Evolutionary conservation across 2,329 filamentous ascomycete species (phyloP), one percentile per base, ranked within the genome.

Genomic region (Tolypocladium amazonense): DNA sequence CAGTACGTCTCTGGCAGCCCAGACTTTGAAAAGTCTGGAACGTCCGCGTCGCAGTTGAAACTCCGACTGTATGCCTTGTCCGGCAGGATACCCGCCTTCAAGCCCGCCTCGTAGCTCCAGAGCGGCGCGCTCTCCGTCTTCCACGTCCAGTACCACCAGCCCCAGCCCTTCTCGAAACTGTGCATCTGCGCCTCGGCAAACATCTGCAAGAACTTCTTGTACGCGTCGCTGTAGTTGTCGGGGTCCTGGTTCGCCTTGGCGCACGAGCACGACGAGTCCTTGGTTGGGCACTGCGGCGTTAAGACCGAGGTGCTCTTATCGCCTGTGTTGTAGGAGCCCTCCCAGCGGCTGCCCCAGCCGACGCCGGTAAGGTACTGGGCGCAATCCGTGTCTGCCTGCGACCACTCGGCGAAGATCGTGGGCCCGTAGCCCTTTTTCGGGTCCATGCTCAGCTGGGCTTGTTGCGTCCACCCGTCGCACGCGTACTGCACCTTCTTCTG

Each of bases 61-160:
- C 79, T 77, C 39, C 86, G 81, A 27, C 84, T 76, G 70, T 88
- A 91, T 0, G 89, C 88, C 76, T 89, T 88, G 45, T 77, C 72
- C 2, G 94, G 94, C 75, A 99, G 73, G 56, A 93, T 90, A 0
- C 90, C 90, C 1, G 88, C 88, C 58, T 81, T 81, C 63, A 92
- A 77, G 0, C 91, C 92, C 64, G 86, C 80, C 74, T 92, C 86
- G 77, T 94, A 96, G 72, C 92, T 96, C 94, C 94, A 99, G 76
- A 97, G 91, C 61, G 86, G 80, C 56, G 89, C 87, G 64, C 76
- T 81, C 78, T 97, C 93, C 37, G 93, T 96, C 75, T 92, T 85
- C 93, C 94, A 96, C 39, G 92, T 97, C 94, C 94, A 99, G 76
- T 99, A 99, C 77, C 96, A 97, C 94, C 94, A 99, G 56, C 94